Percentiles rank a stretch among this genome's conserved stretches.
phyloP scores from a whole-genome alignment of 2,329 filamentous ascomycete species.

The Coniochaeta hoffmannii region DNA sequence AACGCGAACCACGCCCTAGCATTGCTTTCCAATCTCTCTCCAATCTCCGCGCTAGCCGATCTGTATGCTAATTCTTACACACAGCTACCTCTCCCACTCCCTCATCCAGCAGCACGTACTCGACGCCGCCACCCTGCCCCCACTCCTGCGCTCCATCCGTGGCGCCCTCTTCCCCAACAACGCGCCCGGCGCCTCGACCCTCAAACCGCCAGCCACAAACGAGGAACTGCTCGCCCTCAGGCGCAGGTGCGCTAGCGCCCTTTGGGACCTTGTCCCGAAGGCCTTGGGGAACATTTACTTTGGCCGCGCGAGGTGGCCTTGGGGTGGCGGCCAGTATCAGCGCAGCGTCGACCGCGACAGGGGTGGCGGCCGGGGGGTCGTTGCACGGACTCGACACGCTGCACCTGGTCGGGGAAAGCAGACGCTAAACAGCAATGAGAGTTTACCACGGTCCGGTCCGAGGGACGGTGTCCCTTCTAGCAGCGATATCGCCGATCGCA shows the following conservation, averaged over 20 bases:
- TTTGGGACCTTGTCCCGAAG: constrained; percentile 41
- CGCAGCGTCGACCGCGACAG: background rate
- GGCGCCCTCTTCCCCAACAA: constrained; percentile 83
- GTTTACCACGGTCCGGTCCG: constrained; percentile 13
- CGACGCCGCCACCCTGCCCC: constrained; percentile 56
- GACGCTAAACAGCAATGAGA: too few species aligned
- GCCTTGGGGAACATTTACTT: constrained; percentile 44
- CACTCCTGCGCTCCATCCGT: constrained; percentile 63
- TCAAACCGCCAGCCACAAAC: constrained; percentile 52
- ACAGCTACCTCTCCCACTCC: constrained; percentile 50
- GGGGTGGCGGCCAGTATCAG: background rate
- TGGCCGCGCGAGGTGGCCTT: constrained; percentile 24
- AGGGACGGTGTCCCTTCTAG: too few species aligned
- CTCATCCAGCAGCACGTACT: constrained; percentile 49
- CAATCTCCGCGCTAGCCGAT: background rate
- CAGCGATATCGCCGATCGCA: constrained; percentile 1
- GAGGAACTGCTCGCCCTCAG: constrained; percentile 55
- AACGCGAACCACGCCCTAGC: background rate
- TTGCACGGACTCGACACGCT: constrained; percentile 2
- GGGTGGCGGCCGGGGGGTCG: background rate
- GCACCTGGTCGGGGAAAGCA: too few species aligned
- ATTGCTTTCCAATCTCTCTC: background rate
- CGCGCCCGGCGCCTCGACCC: constrained; percentile 56
- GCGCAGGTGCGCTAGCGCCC: constrained; percentile 56
- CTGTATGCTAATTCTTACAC: background rate